These are phyloP conservation scores for Malus sylvestris DNA, from an alignment of 306 rosid genomes.

Conservation along the genomic window DNA sequence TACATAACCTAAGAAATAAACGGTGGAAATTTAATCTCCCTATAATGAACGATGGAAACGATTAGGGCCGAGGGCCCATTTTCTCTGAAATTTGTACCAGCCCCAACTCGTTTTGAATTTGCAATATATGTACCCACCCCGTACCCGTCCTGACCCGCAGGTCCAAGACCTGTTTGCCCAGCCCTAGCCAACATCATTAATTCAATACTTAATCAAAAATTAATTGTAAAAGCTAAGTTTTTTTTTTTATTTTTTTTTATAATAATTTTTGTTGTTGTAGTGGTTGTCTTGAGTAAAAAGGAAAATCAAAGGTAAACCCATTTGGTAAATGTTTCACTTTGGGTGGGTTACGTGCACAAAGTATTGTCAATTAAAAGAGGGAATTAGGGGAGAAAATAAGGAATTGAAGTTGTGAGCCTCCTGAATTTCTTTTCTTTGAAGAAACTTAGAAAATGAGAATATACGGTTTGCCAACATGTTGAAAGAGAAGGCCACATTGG, in stretches of 20 bases:
- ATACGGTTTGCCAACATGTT: conserved; percentile 10
- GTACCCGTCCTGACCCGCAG: rapidly evolving
- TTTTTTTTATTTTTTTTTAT: too few relatives aligned
- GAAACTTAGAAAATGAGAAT: neutral
- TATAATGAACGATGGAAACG: too few relatives aligned
- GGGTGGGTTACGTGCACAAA: neutral
- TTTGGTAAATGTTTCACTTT: neutral
- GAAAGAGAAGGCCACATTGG: neutral
- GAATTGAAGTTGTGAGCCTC: neutral
- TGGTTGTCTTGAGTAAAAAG: neutral
- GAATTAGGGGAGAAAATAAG: neutral
- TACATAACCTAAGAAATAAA: too few relatives aligned
- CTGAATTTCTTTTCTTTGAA: neutral
- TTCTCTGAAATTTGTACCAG: too few relatives aligned
- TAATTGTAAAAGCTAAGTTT: neutral
- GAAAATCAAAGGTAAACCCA: neutral
- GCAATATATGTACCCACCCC: too few relatives aligned
- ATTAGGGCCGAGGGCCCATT: rapidly evolving
- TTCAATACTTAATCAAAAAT: too few relatives aligned
- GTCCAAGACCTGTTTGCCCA: too few relatives aligned
- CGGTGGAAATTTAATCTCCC: too few relatives aligned
- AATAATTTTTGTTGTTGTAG: too few relatives aligned
- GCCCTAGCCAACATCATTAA: too few relatives aligned
- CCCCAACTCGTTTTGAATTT: too few relatives aligned
- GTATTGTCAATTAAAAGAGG: neutral